Base-by-base conservation (phyloP, 176 grass and related monocot species). In the Zoysia pacifica region DNA sequence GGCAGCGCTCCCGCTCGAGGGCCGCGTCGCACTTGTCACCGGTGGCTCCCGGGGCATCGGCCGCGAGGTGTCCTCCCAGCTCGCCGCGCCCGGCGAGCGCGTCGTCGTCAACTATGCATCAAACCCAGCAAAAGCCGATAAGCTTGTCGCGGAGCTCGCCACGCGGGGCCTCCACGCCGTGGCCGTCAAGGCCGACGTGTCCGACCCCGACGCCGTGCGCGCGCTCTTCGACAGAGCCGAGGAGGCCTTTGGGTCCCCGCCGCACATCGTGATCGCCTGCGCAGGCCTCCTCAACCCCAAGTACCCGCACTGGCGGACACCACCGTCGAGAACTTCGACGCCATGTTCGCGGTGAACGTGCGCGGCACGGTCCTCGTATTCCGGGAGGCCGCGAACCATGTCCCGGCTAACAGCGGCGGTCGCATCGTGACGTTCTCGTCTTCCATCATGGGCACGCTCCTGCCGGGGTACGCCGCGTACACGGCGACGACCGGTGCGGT, bases 31-130 rank as follows among this genome's bases (percentile, higher is more conserved):
- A 9, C 80, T 94, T 43, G 75, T 91, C 48, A 94, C 88, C 5
- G 88, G 91, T 42, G 88, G 78, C 4, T 90, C 91, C 12, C 88
- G 84, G 0, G 91, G 91, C 62, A 90, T 93, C 74, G 91, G 87
- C 48, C 81, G 87, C 28, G 82, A 79, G 62, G 85, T 93, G 11
- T 75, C 75, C 6, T 62, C 69, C 56, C 82, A 90, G 70, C 82
- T 93, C 40, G 66, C 82, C 5, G 85, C 82, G 63, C 91, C 90
- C 36, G 91, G 85, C 5, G 88, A 88, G n/a, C 44, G 64, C 74
- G 48, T 93, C 44, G 80, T 86, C 78, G 66, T 93, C 50, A 79
- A 83, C 42, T 93, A 93, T 79, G 74, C 85, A 53, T 88, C 88
- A 48, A 92, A 67, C 56, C 19, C 74, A 1, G 62, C 64, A 7